Evolutionary conservation across 2,329 filamentous ascomycete genomes (phyloP).

Genomic region (Byssochlamys sp.): DNA sequence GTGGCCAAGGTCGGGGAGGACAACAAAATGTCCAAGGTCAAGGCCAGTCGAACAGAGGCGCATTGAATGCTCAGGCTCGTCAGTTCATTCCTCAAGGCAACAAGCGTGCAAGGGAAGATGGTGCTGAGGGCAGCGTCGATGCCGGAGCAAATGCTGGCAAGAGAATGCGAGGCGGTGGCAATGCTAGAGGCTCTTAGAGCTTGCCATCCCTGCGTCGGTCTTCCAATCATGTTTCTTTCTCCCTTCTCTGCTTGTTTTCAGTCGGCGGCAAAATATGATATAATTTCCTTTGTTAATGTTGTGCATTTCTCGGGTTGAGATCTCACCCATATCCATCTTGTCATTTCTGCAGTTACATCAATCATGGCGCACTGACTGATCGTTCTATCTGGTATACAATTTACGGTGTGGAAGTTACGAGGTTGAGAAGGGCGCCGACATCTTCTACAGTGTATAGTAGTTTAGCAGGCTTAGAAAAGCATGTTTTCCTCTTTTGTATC

Average conservation of each 20-base stretch:
- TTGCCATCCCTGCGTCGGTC: not conserved
- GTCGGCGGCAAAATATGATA: not conserved
- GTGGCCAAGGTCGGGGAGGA: slow-evolving; percentile 25
- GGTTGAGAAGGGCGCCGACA: not conserved
- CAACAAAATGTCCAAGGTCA: slow-evolving; percentile 31
- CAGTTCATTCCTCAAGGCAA: slow-evolving; percentile 50
- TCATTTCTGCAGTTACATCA: not conserved
- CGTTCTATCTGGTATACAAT: not conserved
- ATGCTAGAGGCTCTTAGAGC: slow-evolving; percentile 19
- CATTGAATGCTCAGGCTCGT: slow-evolving; percentile 40
- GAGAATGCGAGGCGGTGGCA: slow-evolving; percentile 38
- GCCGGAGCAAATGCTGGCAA: slow-evolving; percentile 34
- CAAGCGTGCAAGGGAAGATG: slow-evolving; percentile 48
- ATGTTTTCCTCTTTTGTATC: not conserved
- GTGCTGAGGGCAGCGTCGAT: slow-evolving; percentile 27
- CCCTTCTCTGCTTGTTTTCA: not conserved
- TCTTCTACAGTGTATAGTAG: not conserved
- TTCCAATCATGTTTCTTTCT: not conserved
- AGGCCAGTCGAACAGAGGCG: slow-evolving; percentile 25
- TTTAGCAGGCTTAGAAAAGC: not conserved
- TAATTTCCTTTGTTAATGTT: slow-evolving; percentile 6
- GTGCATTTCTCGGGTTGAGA: not conserved
- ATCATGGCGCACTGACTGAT: not conserved
- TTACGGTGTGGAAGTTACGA: not conserved
- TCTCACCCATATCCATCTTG: not conserved